phyloP scores from a whole-genome alignment of 1,139 yeast species.

The Taphrina flavorubra region DNA sequence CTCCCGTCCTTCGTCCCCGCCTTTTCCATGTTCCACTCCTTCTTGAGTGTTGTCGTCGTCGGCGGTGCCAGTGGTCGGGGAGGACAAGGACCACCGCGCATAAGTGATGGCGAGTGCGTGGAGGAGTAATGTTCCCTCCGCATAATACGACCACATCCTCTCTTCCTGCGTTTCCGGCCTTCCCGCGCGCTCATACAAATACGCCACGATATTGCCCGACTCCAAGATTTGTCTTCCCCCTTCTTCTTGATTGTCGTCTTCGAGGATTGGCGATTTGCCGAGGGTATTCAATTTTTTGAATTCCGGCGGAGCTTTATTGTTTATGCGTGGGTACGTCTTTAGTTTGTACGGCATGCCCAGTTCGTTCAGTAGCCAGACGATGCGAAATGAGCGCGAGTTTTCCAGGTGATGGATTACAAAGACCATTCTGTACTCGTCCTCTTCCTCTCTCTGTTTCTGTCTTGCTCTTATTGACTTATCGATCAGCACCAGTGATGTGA shows the following conservation, averaged over 20 bases:
- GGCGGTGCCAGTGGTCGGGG: background rate
- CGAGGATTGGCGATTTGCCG: slow-evolving; percentile 64
- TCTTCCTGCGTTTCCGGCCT: slow-evolving; percentile 45
- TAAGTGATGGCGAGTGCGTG: slow-evolving; percentile 36
- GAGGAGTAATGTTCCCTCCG: slow-evolving; percentile 66
- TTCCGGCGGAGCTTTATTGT: slow-evolving; percentile 54
- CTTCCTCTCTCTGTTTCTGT: too few species aligned
- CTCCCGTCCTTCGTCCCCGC: background rate
- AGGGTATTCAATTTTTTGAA: slow-evolving; percentile 62
- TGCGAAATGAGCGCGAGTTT: slow-evolving; percentile 61
- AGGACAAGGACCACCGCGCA: slow-evolving; percentile 31
- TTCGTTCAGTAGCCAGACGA: slow-evolving; percentile 63
- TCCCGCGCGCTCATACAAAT: slow-evolving; percentile 51
- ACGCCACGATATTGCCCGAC: slow-evolving; percentile 49
- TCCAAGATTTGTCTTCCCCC: slow-evolving; percentile 49
- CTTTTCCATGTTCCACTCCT: too few species aligned
- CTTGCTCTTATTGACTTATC: too few species aligned
- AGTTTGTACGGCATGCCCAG: slow-evolving; percentile 61
- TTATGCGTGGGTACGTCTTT: slow-evolving; percentile 49
- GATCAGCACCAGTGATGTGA: too few species aligned
- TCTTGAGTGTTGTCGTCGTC: too few species aligned
- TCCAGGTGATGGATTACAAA: slow-evolving; percentile 51
- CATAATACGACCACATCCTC: slow-evolving; percentile 57
- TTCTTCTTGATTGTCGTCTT: slow-evolving; percentile 50
- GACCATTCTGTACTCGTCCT: background rate